Conservation (phyloP, 2,329 filamentous ascomycete genomes). For the Knoxdaviesia capensis region DNA sequence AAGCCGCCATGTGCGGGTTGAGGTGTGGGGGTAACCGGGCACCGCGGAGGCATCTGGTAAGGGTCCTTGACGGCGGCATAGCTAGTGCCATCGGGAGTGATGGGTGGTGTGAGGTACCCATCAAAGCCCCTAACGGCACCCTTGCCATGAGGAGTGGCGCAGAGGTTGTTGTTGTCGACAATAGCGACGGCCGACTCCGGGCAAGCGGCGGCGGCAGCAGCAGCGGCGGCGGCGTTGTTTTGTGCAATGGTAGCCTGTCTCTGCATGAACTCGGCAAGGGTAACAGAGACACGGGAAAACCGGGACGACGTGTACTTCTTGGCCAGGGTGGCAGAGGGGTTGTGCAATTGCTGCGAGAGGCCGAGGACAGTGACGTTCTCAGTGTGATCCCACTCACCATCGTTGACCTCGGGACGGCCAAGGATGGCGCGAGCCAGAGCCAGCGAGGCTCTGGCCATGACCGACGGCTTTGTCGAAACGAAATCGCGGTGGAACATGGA, state of each 20-base stretch:
- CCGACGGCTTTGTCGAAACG: slow-evolving; percentile 75
- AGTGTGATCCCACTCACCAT: slow-evolving; percentile 56
- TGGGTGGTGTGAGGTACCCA: slow-evolving; percentile 69
- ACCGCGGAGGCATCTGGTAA: slow-evolving; percentile 30
- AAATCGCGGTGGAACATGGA: slow-evolving; percentile 94
- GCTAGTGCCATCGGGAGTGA: slow-evolving; percentile 53
- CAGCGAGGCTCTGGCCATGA: slow-evolving; percentile 73
- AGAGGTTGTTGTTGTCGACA: slow-evolving; percentile 35
- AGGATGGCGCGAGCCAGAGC: slow-evolving; percentile 76
- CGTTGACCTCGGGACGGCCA: slow-evolving; percentile 53
- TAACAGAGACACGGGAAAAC: slow-evolving; percentile 31
- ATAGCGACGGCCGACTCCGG: slow-evolving; percentile 1
- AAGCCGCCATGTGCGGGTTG: too few relatives aligned
- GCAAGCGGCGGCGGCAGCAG: slow-evolving; percentile 31
- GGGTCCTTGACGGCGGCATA: slow-evolving; percentile 26
- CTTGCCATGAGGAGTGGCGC: slow-evolving; percentile 57
- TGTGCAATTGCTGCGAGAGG: slow-evolving; percentile 37
- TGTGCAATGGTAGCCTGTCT: slow-evolving; percentile 36
- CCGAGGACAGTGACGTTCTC: slow-evolving; percentile 46
- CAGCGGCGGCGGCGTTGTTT: slow-evolving; percentile 15
- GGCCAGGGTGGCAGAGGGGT: slow-evolving; percentile 34
- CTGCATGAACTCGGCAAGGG: slow-evolving; percentile 36
- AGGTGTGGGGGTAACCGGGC: slow-evolving; percentile 38
- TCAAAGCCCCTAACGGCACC: slow-evolving; percentile 42
- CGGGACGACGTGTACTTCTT: slow-evolving; percentile 37